Conservation (phyloP, 345 rosid genomes). For the Boechera stricta region DNA sequence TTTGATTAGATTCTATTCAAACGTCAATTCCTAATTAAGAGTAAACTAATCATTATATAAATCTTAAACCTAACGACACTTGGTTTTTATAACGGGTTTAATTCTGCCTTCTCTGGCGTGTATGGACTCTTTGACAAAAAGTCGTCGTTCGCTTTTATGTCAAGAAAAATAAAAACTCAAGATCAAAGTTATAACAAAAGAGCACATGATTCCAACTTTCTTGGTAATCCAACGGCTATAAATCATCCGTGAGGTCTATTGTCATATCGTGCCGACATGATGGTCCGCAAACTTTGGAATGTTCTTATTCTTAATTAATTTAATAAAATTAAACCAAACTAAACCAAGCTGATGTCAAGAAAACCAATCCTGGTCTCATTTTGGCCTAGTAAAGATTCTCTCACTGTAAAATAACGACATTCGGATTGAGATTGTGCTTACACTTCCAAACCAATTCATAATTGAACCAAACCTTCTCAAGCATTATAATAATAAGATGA, state of each 20-base stretch:
- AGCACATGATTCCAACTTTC: slow-evolving; percentile 44
- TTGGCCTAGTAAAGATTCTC: not conserved
- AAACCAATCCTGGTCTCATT: not conserved
- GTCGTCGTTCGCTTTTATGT: slow-evolving; percentile 26
- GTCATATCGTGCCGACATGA: slow-evolving; percentile 38
- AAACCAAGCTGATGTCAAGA: not conserved
- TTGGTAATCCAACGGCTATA: slow-evolving; percentile 41
- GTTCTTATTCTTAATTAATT: not conserved
- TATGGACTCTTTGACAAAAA: slow-evolving; percentile 32
- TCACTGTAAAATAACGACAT: no score
- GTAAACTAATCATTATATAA: slow-evolving; percentile 4
- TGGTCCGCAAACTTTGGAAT: slow-evolving; percentile 36
- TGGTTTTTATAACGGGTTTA: slow-evolving; percentile 3
- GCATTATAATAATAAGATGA: not conserved
- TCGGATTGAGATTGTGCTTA: not conserved
- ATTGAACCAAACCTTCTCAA: not conserved
- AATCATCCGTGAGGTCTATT: slow-evolving; percentile 6
- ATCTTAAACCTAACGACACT: slow-evolving; percentile 30
- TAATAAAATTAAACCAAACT: not conserved
- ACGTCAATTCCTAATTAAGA: not conserved
- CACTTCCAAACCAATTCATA: not conserved
- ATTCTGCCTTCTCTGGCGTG: slow-evolving; percentile 19
- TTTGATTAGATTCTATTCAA: slow-evolving; percentile 6
- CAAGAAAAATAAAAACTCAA: slow-evolving; percentile 18
- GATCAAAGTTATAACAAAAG: not conserved